These are phyloP conservation scores for Pythium aphanidermatum DNA, from an alignment of 352 stramenopile genomes.

Conservation along the genomic window DNA sequence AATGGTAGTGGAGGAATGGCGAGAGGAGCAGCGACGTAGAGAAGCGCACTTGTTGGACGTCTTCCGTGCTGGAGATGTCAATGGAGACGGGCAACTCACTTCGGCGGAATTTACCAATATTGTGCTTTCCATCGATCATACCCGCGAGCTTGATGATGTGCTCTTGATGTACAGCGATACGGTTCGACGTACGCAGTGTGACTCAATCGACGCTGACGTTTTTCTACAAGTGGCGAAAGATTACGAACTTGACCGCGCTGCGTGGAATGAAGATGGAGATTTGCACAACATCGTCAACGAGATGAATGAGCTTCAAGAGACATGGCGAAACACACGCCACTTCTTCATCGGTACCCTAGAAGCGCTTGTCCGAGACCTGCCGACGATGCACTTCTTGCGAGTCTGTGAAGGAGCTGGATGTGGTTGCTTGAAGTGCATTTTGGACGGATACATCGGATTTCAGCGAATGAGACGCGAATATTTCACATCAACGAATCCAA, in stretches of 20 bases:
- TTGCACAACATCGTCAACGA: conserved; percentile 64
- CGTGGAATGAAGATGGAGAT: conserved; percentile 66
- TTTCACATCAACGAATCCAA: conserved; percentile 3
- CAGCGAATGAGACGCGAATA: conserved; percentile 63
- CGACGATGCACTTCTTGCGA: conserved; percentile 44
- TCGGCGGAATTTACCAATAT: conserved; percentile 77
- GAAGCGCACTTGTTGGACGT: conserved; percentile 60
- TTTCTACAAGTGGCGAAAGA: conserved; percentile 75
- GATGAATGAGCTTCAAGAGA: conserved; percentile 49
- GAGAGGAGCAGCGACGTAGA: conserved; percentile 56
- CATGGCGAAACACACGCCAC: conserved; percentile 40
- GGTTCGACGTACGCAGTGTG: conserved; percentile 49
- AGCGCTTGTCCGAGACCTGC: conserved; percentile 43
- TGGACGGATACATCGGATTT: conserved; percentile 77
- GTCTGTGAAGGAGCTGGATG: conserved; percentile 68
- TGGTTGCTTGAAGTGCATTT: conserved; percentile 75
- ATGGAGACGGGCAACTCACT: conserved; percentile 71
- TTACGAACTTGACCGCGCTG: conserved; percentile 60
- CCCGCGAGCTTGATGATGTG: conserved; percentile 55
- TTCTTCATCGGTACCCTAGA: conserved; percentile 77
- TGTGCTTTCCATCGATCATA: conserved; percentile 67
- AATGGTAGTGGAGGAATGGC: conserved; percentile 61
- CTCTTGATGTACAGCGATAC: conserved; percentile 82
- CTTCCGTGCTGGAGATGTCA: conserved; percentile 74
- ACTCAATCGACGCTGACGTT: conserved; percentile 45